Base-by-base conservation (phyloP, 2,329 filamentous ascomycete species). In the Trichoderma sp. region DNA sequence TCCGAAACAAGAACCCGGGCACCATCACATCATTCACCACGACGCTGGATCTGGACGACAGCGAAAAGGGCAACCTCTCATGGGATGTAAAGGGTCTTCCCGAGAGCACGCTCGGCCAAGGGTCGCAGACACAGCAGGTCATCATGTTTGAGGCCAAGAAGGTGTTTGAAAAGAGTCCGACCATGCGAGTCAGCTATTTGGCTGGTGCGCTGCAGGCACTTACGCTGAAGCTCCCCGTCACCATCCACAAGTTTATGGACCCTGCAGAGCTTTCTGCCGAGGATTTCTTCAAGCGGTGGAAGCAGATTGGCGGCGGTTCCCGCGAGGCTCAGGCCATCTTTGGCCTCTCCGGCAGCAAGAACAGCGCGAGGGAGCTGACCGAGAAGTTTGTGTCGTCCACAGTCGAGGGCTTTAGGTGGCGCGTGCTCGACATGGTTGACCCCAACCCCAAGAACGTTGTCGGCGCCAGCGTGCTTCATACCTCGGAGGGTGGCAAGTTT, bases 221-320 rank as follows among this genome's bases (percentile, higher is more conserved):
- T 45, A 99, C 95, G 0, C 83, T 99, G 48, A 94, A 96, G 78
- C 84, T 99, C 5, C 95, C 95, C 0, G 87, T 99, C 4, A 84
- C 92, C 0, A 87, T 94, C 64, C 94, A 98, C 80, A 97, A 97
- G 78, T 99, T 97, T 76, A 97, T 98, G 93, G 94, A 97, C 70
- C 88, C 92, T 0, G 94, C 95, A 0, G 90, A 95, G 67, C 83
- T 99, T 45, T 87, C 87, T 7, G 89, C 90, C 0, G 95, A 99
- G 63, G 95, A 99, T 76, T 99, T 98, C 80, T 99, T 99, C 87
- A 97, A 96, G 84, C 86, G 96, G 61, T 99, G 95, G 95, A 96
- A 97, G 84, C 95, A 99, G 80, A 98, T 99, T 73, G 95, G 95
- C 13, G 93, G 92, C 5, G 88, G 88, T 2, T 90, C 94, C 1